A percentile compares a stretch with the other conserved stretches of the same genome.
Evolutionary conservation across 129 eudicot genomes (phyloP).

Genomic region (Silybum marianum): DNA sequence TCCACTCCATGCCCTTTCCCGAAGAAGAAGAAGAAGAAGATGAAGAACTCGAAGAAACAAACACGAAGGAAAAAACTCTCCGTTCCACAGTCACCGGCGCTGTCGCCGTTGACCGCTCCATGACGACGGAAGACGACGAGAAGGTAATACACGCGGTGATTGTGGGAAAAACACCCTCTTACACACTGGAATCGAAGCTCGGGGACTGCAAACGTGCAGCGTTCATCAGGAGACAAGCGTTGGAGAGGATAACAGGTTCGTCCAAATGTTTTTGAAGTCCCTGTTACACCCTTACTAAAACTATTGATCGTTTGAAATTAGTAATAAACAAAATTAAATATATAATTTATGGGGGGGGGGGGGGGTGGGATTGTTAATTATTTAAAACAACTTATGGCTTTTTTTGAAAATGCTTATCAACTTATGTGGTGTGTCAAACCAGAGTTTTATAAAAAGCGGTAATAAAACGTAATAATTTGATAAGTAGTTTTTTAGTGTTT

Average conservation of each 20-base stretch:
- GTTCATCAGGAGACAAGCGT: slow-evolving; percentile 46
- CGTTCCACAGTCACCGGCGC: neutral
- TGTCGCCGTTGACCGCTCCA: neutral
- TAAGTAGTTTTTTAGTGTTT: no score
- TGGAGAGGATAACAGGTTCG: slow-evolving; percentile 50
- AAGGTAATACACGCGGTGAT: slow-evolving; percentile 42
- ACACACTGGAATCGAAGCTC: slow-evolving; percentile 49
- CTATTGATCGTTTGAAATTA: no score
- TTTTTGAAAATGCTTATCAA: no score
- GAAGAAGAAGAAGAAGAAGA: slow-evolving; percentile 6
- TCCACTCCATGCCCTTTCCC: slow-evolving; percentile 24
- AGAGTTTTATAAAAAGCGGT: no score
- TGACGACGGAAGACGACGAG: slow-evolving; percentile 37
- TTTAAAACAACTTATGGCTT: no score
- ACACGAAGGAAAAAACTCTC: neutral
- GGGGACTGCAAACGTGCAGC: slow-evolving; percentile 53
- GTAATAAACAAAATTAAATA: no score
- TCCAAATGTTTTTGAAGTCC: no score
- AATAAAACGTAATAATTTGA: no score
- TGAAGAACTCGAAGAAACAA: slow-evolving; percentile 1
- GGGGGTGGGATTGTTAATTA: no score
- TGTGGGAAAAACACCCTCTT: slow-evolving; percentile 44
- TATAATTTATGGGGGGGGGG: no score
- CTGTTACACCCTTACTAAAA: no score
- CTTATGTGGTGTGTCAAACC: no score